Evolutionary conservation across 2,329 filamentous ascomycete genomes (phyloP), one percentile per base, ranked within the genome.

Genomic region (Magnaporthiopsis poae): DNA sequence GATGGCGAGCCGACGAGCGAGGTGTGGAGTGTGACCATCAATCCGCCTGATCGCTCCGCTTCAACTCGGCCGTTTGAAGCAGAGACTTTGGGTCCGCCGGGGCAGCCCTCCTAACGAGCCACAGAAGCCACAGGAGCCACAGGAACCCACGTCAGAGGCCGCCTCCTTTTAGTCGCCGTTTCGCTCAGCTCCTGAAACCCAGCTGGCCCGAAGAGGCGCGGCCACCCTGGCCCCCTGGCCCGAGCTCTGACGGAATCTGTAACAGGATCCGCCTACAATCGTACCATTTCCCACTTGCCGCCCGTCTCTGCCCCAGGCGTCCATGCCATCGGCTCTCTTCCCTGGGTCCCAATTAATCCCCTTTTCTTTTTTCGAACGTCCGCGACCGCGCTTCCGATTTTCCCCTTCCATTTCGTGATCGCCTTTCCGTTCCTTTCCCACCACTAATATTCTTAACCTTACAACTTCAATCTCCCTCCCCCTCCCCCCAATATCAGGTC

Each of bases 281-380:
- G 64, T 65, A 65, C 64, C 64, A 65, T 61, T 60, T 46, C n/a
- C 36, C 60, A 35, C 64, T 46, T 29, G 61, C 25, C 56, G 15
- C 18, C n/a, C 56, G 0, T 15, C 63, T 25, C 11, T 25, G 18
- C 46, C n/a, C 46, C 11, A 31, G 31, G 31, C 31, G 12, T 56
- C 21, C 46, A 3, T 56, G 9, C 46, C 46, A 21, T 56, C 46
- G 21, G 21, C 21, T 56, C 46, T 21, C 18, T 31, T 31, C 29
- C 29, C 29, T 31, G 29, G 29, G 29, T n/a, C 7, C 15, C 21
- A 56, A 56, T 56, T n/a, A n/a, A 56, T 56, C n/a, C 46, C 31
- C 5, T 31, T 31, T 31, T 31, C 31, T 4, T 7, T n/a, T 52
- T 52, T 52, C 1, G 46, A 21, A 56, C 46, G 5, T 25, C 21